Evolutionary conservation across 2,329 filamentous ascomycete species (phyloP).

Genomic region (Fusarium agapanthi): DNA sequence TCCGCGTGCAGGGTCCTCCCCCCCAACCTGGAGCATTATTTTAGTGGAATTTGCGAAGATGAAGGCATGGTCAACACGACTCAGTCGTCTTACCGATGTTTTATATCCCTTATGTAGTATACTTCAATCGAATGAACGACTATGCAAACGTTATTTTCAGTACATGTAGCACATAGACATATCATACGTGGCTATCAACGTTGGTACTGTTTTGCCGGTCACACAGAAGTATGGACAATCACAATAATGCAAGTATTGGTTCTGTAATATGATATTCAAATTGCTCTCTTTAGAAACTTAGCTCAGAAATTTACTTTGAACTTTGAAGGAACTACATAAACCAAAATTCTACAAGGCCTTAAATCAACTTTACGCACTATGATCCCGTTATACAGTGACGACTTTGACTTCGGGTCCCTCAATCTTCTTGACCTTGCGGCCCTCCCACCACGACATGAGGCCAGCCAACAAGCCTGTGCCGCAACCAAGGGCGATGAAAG

Average conservation of each 20-base stretch:
- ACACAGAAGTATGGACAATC: accelerated
- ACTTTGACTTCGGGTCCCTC: background rate
- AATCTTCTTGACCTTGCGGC: background rate
- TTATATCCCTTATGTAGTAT: background rate
- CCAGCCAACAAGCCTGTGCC: background rate
- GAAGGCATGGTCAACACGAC: background rate
- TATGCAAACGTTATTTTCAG: too few species aligned
- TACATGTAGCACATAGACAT: background rate
- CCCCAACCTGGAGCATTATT: background rate
- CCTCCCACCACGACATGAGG: slow-evolving; percentile 1
- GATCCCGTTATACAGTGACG: background rate
- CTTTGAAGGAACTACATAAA: background rate
- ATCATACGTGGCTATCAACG: accelerated
- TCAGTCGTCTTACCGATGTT: background rate
- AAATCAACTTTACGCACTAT: background rate
- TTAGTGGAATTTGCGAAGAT: background rate
- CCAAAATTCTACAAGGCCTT: background rate
- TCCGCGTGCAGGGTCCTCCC: too few species aligned
- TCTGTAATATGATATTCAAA: background rate
- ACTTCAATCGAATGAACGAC: accelerated
- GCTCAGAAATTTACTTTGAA: background rate
- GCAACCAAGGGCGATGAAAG: background rate
- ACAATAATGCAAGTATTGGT: accelerated
- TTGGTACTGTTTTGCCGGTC: accelerated
- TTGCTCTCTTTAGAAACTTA: background rate